Percentiles rank a stretch among this genome's conserved stretches.
Conservation (phyloP, 352 stramenopile genomes). For the Phytophthora sp. region DNA sequence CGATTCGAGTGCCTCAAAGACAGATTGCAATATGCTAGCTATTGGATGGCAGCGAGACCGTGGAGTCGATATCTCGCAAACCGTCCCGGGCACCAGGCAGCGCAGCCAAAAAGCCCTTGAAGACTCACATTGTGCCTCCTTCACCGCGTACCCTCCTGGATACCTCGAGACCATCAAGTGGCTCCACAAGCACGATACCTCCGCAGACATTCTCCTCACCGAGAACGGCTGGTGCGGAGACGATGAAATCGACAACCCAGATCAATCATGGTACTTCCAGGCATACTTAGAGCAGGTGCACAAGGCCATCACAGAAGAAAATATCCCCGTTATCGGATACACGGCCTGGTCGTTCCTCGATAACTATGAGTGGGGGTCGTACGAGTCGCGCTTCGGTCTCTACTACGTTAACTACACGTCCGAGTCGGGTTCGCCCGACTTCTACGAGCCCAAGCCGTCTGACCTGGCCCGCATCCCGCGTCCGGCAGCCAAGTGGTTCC, state of each 20-base stretch:
- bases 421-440: constrained; percentile 15
- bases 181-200: constrained; percentile 51
- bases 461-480: constrained; percentile 44
- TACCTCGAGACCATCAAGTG: constrained; percentile 61
- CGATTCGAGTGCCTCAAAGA: constrained; percentile 54
- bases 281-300: constrained; percentile 52
- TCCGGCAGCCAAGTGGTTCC: constrained; percentile 39
- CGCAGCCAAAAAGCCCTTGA: constrained; percentile 3
- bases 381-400: constrained; percentile 44
- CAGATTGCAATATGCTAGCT: constrained; percentile 30
- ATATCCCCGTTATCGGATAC: constrained; percentile 32
- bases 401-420: constrained; percentile 61
- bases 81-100: constrained; percentile 3
- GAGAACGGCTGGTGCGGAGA: constrained; percentile 71
- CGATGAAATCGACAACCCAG: constrained; percentile 47
- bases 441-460: constrained; percentile 17
- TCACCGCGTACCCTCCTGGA: constrained; percentile 49
- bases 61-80: constrained; percentile 34
- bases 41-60: constrained; percentile 45
- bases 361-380: constrained; percentile 37
- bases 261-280: constrained; percentile 43
- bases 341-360: constrained; percentile 30
- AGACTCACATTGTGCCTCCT: constrained; percentile 32
- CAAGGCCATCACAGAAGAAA: constrained; percentile 38
- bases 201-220: constrained; percentile 50